phyloP scores from a whole-genome alignment of 169 alveolate genomes.

The Plasmodium relictum region DNA sequence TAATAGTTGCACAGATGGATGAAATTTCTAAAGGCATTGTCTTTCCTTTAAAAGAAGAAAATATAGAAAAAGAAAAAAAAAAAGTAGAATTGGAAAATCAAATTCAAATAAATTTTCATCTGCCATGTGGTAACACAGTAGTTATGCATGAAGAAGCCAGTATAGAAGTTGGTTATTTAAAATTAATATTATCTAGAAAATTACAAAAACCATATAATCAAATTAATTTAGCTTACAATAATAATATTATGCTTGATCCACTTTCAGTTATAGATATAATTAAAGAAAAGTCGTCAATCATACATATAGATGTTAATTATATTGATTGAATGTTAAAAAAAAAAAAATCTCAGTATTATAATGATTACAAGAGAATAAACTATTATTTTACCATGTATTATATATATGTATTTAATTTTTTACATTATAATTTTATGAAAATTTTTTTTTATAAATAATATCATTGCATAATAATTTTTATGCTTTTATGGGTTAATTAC shows the following conservation, averaged over 20 bases:
- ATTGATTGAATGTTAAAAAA: background rate
- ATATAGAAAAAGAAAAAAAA: conserved; percentile 18
- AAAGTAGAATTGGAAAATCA: background rate
- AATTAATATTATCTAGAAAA: conserved; percentile 16
- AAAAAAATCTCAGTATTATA: background rate
- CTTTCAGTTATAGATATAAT: conserved; percentile 42
- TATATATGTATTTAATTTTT: background rate
- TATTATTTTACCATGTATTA: background rate
- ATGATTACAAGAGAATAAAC: background rate
- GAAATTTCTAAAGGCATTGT: conserved; percentile 18
- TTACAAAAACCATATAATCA: conserved; percentile 35
- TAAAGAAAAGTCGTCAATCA: background rate
- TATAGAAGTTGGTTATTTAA: conserved; percentile 49
- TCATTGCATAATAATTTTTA: no score
- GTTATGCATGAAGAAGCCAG: conserved; percentile 16
- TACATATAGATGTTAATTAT: conserved; percentile 26
- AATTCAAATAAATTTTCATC: conserved; percentile 24
- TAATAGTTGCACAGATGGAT: conserved; percentile 9
- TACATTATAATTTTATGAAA: no score
- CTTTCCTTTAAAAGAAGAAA: conserved; percentile 7
- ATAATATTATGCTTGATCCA: conserved; percentile 47
- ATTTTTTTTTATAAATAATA: no score
- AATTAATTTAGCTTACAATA: conserved; percentile 46
- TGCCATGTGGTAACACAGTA: conserved; percentile 29
- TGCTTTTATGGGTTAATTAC: no score